Percentiles rank a stretch among this genome's conserved stretches.
Conservation (phyloP, 345 rosid species). For the Acer saccharum region DNA sequence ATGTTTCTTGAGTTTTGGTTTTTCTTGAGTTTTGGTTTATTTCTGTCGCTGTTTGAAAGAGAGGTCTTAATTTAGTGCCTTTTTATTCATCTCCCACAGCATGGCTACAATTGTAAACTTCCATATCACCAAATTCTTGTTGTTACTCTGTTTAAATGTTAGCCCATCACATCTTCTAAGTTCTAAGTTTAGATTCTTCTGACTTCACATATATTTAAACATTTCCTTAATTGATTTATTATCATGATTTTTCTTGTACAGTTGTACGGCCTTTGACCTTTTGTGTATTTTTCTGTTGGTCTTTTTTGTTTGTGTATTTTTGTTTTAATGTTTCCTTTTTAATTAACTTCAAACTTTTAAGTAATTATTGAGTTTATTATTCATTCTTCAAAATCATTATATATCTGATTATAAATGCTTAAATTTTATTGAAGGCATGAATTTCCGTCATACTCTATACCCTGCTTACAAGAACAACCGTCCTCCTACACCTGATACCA, state of each 20-base stretch:
- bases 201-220: background rate
- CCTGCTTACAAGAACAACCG: slow-evolving; percentile 91
- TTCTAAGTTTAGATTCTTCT: background rate
- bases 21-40: background rate
- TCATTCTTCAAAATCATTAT: background rate
- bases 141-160: background rate
- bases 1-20: background rate
- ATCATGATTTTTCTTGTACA: background rate
- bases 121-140: background rate
- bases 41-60: background rate
- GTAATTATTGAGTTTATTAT: background rate
- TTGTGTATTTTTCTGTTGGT: background rate
- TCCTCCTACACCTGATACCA: slow-evolving; percentile 93
- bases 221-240: background rate
- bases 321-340: background rate
- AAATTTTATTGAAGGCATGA: slow-evolving; percentile 55
- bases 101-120: background rate
- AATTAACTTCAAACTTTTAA: background rate
- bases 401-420: slow-evolving; percentile 15
- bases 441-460: slow-evolving; percentile 86
- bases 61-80: background rate
- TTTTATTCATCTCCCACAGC: background rate
- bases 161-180: background rate
- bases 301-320: background rate
- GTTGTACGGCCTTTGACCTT: background rate